A percentile compares a stretch with the other conserved stretches of the same genome.
These are phyloP conservation scores for Exophiala phaeomuriformis DNA, from an alignment of 2,329 filamentous ascomycete species.

Conservation along the genomic window DNA sequence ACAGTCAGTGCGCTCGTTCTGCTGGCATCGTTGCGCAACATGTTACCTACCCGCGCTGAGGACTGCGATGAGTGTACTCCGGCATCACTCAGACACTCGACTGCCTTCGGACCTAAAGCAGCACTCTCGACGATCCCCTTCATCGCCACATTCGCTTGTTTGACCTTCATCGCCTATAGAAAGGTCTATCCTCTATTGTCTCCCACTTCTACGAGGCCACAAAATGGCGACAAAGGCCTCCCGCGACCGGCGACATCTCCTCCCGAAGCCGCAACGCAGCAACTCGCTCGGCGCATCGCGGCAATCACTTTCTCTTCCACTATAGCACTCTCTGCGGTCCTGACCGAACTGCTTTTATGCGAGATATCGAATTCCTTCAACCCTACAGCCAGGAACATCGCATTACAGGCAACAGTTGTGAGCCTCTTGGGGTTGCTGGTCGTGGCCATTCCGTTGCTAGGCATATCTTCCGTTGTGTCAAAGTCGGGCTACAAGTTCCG, in stretches of 20 bases:
- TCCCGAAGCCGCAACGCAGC: slow-evolving; percentile 27
- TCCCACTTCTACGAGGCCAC: slow-evolving; percentile 9
- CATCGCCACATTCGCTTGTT: slow-evolving; percentile 59
- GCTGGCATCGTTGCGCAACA: slow-evolving; percentile 6
- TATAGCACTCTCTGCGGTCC: slow-evolving; percentile 66
- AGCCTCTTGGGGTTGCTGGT: slow-evolving; percentile 65
- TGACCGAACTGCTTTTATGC: slow-evolving; percentile 73
- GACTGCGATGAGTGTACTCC: slow-evolving; percentile 31
- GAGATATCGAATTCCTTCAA: slow-evolving; percentile 74
- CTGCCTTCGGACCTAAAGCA: slow-evolving; percentile 24
- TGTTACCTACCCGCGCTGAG: slow-evolving; percentile 21
- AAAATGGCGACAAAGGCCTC: slow-evolving; percentile 16
- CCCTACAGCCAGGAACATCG: slow-evolving; percentile 58
- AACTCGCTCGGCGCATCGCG: slow-evolving; percentile 35
- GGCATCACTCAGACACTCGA: slow-evolving; percentile 11
- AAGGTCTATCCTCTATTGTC: slow-evolving; percentile 69
- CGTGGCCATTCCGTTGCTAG: slow-evolving; percentile 68
- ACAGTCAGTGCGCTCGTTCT: not conserved
- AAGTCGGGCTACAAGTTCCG: slow-evolving; percentile 56
- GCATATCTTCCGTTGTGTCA: slow-evolving; percentile 60
- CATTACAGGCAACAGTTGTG: slow-evolving; percentile 62
- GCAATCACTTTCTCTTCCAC: slow-evolving; percentile 67
- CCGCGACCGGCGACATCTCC: slow-evolving; percentile 18
- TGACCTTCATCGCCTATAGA: slow-evolving; percentile 56
- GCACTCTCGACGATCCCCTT: slow-evolving; percentile 62